Evolutionary conservation across 352 stramenopile species (phyloP).

Genomic region (Globisporangium echinulatum): DNA sequence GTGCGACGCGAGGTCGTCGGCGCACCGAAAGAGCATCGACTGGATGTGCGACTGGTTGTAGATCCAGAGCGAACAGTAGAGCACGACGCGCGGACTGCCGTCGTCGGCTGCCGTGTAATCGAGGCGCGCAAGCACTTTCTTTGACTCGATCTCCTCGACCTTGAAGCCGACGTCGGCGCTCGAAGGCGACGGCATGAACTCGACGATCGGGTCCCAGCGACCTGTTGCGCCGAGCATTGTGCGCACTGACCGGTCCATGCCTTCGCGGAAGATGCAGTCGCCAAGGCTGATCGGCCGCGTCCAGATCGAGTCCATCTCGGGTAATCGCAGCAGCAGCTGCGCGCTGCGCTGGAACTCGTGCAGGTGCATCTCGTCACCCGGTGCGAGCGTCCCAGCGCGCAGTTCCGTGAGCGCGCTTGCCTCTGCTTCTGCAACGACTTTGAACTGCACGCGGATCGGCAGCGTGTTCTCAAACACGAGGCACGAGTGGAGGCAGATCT

Average conservation of each 20-base stretch:
- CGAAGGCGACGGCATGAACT: conserved; percentile 61
- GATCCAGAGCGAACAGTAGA: conserved; percentile 85
- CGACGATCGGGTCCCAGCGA: conserved; percentile 54
- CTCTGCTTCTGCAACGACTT: conserved; percentile 42
- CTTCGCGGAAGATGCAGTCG: conserved; percentile 80
- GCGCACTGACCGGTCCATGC: conserved; percentile 61
- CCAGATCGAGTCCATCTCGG: conserved; percentile 86
- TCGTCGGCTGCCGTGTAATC: conserved; percentile 82
- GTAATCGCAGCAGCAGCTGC: conserved; percentile 58
- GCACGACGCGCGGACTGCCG: conserved; percentile 72
- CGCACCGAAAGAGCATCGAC: conserved; percentile 66
- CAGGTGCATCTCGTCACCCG: conserved; percentile 77
- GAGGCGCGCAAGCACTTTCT: conserved; percentile 62
- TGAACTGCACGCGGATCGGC: conserved; percentile 81
- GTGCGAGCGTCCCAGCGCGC: conserved; percentile 63
- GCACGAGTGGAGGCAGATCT: conserved; percentile 79
- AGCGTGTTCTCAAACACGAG: conserved; percentile 86
- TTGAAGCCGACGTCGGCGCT: conserved; percentile 54
- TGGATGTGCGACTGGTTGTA: conserved; percentile 88
- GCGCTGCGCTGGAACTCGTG: conserved; percentile 81
- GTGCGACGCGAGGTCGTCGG: conserved; percentile 39
- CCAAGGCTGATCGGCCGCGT: conserved; percentile 55
- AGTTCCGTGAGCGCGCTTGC: conserved; percentile 9
- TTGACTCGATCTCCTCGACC: conserved; percentile 55
- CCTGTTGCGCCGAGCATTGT: conserved; percentile 49